Evolutionary conservation across 1,284 basidiomycete species (phyloP).

Genomic region (Boletus semigastroideus): DNA sequence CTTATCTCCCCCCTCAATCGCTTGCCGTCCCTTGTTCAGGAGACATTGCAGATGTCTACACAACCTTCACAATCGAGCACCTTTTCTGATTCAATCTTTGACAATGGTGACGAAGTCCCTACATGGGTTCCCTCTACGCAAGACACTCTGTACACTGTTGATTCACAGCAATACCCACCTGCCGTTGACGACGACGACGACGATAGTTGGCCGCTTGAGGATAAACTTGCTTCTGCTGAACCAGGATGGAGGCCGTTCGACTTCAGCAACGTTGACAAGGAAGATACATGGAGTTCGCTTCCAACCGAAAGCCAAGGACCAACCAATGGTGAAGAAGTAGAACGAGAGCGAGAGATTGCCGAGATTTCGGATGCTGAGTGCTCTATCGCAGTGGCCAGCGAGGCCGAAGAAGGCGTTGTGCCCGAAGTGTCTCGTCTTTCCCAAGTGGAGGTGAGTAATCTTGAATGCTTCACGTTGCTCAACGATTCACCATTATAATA

Average conservation of each 20-base stretch:
- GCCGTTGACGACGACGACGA: slow-evolving; percentile 63
- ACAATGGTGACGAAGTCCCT: slow-evolving; percentile 43
- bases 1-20: slow-evolving; percentile 32
- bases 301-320: slow-evolving; percentile 52
- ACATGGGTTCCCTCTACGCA: slow-evolving; percentile 61
- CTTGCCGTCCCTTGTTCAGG: slow-evolving; percentile 14
- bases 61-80: slow-evolving; percentile 55
- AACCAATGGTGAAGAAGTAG: slow-evolving; percentile 24
- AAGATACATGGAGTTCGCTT: slow-evolving; percentile 72
- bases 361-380: slow-evolving; percentile 31
- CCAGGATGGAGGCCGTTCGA: slow-evolving; percentile 56
- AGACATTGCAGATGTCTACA: slow-evolving; percentile 40
- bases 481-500: slow-evolving; percentile 11
- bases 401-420: slow-evolving; percentile 42
- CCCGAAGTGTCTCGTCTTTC: slow-evolving; percentile 40
- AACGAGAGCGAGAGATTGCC: slow-evolving; percentile 37
- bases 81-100: slow-evolving; percentile 50
- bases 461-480: background rate
- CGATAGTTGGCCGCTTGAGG: slow-evolving; percentile 71
- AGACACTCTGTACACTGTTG: slow-evolving; percentile 52
- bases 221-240: slow-evolving; percentile 52
- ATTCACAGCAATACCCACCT: slow-evolving; percentile 34
- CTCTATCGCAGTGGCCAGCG: slow-evolving; percentile 37
- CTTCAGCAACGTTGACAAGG: slow-evolving; percentile 41
- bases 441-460: slow-evolving; percentile 39